Evolutionary conservation across 257 asterid genomes (phyloP).

Genomic region (Primulina tabacum): DNA sequence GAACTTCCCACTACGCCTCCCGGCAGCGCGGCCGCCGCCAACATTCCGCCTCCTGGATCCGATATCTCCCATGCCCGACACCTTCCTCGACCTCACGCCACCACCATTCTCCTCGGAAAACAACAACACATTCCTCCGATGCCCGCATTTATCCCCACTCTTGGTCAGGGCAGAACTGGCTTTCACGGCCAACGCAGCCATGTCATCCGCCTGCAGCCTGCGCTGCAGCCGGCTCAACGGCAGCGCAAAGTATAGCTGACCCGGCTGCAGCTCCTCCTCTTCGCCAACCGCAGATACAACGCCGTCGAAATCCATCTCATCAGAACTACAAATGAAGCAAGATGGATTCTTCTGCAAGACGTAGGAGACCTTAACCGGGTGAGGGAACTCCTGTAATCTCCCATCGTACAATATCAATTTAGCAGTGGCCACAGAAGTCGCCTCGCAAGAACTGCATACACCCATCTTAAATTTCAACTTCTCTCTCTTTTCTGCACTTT

Average conservation of each 20-base stretch:
- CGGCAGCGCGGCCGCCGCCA: constrained; percentile 32
- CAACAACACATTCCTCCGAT: constrained; percentile 39
- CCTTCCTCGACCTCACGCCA: constrained; percentile 27
- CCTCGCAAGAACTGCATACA: constrained; percentile 75
- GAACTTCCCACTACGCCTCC: constrained; percentile 42
- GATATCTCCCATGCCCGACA: constrained; percentile 15
- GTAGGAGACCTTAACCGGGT: constrained; percentile 71
- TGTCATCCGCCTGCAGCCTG: constrained; percentile 76
- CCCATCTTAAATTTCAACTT: constrained; percentile 43
- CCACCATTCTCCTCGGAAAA: constrained; percentile 30
- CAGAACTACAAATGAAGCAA: constrained; percentile 78
- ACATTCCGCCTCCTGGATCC: constrained; percentile 31
- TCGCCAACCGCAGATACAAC: constrained; percentile 62
- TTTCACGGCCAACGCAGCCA: constrained; percentile 98
- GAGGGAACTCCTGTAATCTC: constrained; percentile 68
- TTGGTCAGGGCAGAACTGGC: constrained; percentile 83
- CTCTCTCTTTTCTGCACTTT: not conserved
- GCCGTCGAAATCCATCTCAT: constrained; percentile 84
- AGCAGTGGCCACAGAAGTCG: constrained; percentile 70
- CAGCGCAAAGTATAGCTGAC: constrained; percentile 82
- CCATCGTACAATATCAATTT: constrained; percentile 74
- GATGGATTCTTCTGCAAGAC: constrained; percentile 67
- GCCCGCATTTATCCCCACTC: constrained; percentile 58
- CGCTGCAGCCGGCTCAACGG: constrained; percentile 56
- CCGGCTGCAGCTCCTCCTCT: constrained; percentile 77